Base-by-base conservation (phyloP, 2,329 filamentous ascomycete genomes). In the Ilyonectria robusta region DNA sequence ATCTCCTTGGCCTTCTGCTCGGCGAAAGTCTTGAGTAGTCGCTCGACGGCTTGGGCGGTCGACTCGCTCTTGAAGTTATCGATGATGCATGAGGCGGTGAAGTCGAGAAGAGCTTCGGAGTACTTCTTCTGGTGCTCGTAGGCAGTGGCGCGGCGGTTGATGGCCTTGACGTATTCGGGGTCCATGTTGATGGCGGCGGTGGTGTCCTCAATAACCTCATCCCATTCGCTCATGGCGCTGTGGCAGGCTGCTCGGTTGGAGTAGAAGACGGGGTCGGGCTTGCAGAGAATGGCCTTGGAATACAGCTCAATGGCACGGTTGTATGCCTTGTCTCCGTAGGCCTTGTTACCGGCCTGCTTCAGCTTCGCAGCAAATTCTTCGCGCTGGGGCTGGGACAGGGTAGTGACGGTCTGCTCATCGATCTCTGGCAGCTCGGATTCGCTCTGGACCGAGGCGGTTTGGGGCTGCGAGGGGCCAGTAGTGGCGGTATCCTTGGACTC, bases 81-180 rank as follows among this genome's bases (percentile, higher is more conserved):
- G 80, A 99, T 97, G 81, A 99, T 99, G 85, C 96, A 99, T 84
- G 95, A 98, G 65, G 96, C 96, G 9, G 96, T 99, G 84, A 97
- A 98, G 84, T 99, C 96, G 70, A 99, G 89, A 9, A 99, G 91
- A 51, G 96, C 95, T 80, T 98, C 95, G 81, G 94, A 96, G 85
- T 92, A 97, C 83, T 92, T 92, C 76, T 92, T 92, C 50, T 96
- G 89, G 81, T 98, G 93, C 84, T 99, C 96, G 82, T 98, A 99
- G 65, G 96, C 96, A 79, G 97, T 97, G 62, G 96, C 96, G 76
- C 96, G 91, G 78, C 96, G 92, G 88, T 99, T 99, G 76, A 99
- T 87, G 37, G 96, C 96, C 87, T 99, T 98, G 82, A 99, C 91
- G 81, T 99, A 99, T 84, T 97, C 93, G 75, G 92, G 92, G 81